These are phyloP conservation scores for Canavalia gladiata DNA, from an alignment of 306 rosid genomes.

Conservation along the genomic window DNA sequence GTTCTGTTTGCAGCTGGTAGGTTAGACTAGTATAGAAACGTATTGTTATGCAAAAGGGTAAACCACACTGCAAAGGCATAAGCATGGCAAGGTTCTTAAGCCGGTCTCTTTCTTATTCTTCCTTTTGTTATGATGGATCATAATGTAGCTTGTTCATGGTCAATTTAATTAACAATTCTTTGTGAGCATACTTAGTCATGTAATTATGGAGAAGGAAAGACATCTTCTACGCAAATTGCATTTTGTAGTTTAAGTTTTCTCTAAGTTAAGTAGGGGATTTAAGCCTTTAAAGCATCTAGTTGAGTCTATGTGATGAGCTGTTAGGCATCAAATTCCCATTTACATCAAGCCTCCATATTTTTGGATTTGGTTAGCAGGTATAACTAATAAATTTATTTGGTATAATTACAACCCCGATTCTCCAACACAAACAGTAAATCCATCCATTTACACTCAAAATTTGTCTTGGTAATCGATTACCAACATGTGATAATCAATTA, in stretches of 20 bases:
- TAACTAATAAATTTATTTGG: background rate
- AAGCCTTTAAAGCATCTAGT: background rate
- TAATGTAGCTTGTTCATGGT: background rate
- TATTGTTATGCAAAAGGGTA: constrained; percentile 15
- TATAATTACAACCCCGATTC: too few species aligned
- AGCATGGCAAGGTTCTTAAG: background rate
- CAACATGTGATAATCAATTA: too few species aligned
- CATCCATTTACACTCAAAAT: too few species aligned
- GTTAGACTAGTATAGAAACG: background rate
- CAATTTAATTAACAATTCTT: background rate
- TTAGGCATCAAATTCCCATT: background rate
- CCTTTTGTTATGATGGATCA: background rate
- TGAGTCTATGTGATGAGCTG: background rate
- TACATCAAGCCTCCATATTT: background rate
- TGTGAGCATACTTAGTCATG: background rate
- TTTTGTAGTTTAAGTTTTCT: background rate
- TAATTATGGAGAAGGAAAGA: background rate
- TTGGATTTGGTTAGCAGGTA: constrained; percentile 20
- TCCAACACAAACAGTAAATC: too few species aligned
- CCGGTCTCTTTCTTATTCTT: background rate
- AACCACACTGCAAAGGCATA: background rate
- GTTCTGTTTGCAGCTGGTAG: background rate
- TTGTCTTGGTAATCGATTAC: too few species aligned
- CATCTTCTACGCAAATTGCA: background rate
- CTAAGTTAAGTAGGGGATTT: background rate